Base-by-base conservation (phyloP, 2,329 filamentous ascomycete genomes). In the Emericellopsis atlantica region DNA sequence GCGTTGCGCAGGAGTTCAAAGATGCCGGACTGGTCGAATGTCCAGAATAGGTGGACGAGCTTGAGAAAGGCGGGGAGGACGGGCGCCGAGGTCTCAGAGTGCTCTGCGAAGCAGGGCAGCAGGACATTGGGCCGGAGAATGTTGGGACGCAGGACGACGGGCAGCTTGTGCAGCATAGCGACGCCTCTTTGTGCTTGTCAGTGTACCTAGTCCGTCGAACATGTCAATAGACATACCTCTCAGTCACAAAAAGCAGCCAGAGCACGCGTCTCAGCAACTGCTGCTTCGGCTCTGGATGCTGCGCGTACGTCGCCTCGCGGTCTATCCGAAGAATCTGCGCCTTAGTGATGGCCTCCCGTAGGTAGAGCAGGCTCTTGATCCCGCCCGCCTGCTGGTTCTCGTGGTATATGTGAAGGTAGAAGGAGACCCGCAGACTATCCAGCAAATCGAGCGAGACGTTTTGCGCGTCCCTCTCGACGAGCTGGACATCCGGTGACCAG, bases 341-440 rank as follows among this genome's bases (percentile, higher is more conserved):
- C 18, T 69, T 54, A 0, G 69, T 69, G n/a, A 73, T 66, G 6
- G 68, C 66, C 44, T 72, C 69, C 6, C 69, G 58, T 6, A 73
- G 48, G 45, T 67, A 68, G 8, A 72, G 48, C 6, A 71, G 52
- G 2, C 68, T 70, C 39, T 64, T 63, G 2, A 56, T 58, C 1
- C 67, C 66, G 4, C 69, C 69, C 0, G 66, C 57, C 9, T 56
- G 47, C 43, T 64, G 59, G 40, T 72, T 72, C 48, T 72, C 69
- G 45, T 71, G 61, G 40, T 69, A 71, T 10, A 70, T 64, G 46
- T 72, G 69, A 15, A 72, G 51, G 37, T 72, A 73, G 46, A 72
- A 73, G 0, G 67, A 65, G 2, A 64, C 65, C 5, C 66, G 58
- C 4, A 73, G 46, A 29, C 54, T 56, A 38, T 68, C 59, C 16